Conservation (phyloP, 1,284 basidiomycete species). For the Ceratobasidium sp. region DNA sequence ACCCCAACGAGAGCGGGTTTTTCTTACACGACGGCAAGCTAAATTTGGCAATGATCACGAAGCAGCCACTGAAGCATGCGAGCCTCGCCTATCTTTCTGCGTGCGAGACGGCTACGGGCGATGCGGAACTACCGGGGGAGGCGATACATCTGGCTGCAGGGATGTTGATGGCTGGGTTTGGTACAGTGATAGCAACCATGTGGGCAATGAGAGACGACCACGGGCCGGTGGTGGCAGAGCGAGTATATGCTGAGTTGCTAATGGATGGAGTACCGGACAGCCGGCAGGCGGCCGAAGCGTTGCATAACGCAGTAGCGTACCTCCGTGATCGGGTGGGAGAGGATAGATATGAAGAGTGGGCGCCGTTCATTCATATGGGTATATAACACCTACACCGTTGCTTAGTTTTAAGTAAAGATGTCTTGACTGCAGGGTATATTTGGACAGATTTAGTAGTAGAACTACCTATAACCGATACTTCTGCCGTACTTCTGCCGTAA, state of each 20-base stretch:
- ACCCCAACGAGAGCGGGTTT: slow-evolving; percentile 16
- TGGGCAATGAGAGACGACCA: slow-evolving; percentile 26
- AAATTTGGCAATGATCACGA: neutral
- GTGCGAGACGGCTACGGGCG: slow-evolving; percentile 34
- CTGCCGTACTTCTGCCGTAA: too few relatives aligned
- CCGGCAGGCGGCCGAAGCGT: neutral
- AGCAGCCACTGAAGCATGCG: slow-evolving; percentile 1
- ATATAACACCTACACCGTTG: neutral
- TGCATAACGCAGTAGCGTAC: slow-evolving; percentile 12
- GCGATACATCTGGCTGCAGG: slow-evolving; percentile 24
- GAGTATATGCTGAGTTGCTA: neutral
- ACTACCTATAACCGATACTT: too few relatives aligned
- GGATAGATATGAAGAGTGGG: slow-evolving; percentile 1
- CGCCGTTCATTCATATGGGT: slow-evolving; percentile 19
- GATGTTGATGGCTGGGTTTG: slow-evolving; percentile 28
- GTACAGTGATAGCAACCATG: slow-evolving; percentile 24
- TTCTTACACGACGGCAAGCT: slow-evolving; percentile 15
- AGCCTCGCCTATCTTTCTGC: slow-evolving; percentile 31
- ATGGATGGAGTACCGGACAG: neutral
- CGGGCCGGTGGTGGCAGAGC: slow-evolving; percentile 15
- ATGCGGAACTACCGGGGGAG: slow-evolving; percentile 11
- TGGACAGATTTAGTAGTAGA: too few relatives aligned
- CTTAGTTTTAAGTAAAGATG: too few relatives aligned
- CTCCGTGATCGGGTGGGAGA: slow-evolving; percentile 25
- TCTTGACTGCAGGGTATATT: too few relatives aligned